Conservation (phyloP, 164 flowering plant species). For the Saururus chinensis region DNA sequence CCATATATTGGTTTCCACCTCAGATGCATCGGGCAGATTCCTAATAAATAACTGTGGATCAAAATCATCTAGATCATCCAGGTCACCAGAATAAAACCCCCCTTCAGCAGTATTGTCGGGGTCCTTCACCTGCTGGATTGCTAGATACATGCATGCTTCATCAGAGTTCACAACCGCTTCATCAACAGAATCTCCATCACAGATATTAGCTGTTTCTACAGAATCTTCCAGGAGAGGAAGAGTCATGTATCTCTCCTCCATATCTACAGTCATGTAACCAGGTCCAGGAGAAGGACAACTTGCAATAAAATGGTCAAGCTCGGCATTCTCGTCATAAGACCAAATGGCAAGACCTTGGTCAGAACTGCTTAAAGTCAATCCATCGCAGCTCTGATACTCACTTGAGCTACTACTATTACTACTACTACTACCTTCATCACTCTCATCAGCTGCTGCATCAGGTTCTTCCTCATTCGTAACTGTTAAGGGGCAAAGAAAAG, state of each 20-base stretch:
- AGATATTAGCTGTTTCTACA: slow-evolving; percentile 22
- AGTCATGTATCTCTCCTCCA: slow-evolving; percentile 47
- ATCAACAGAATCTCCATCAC: slow-evolving; percentile 24
- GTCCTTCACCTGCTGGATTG: slow-evolving; percentile 45
- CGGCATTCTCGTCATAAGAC: slow-evolving; percentile 30
- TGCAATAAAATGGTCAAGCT: slow-evolving; percentile 23
- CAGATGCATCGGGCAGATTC: slow-evolving; percentile 55
- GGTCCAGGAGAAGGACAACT: slow-evolving; percentile 26
- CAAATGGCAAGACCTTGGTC: slow-evolving; percentile 49
- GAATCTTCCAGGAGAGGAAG: slow-evolving; percentile 61
- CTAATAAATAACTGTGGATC: slow-evolving; percentile 57
- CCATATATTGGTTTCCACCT: slow-evolving; percentile 30
- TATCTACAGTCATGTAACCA: slow-evolving; percentile 44
- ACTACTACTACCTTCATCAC: slow-evolving; percentile 39
- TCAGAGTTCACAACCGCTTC: slow-evolving; percentile 24
- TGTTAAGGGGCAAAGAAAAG: slow-evolving; percentile 5
- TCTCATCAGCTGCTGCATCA: slow-evolving; percentile 35
- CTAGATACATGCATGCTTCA: slow-evolving; percentile 40
- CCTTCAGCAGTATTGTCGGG: slow-evolving; percentile 21
- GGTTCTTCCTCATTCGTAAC: slow-evolving; percentile 20
- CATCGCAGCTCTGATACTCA: slow-evolving; percentile 45
- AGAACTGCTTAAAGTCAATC: slow-evolving; percentile 57
- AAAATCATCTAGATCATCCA: slow-evolving; percentile 42
- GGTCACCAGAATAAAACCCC: slow-evolving; percentile 17
- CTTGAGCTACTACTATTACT: slow-evolving; percentile 32